Percentiles rank a stretch among this genome's conserved stretches.
These are phyloP conservation scores for Cryptococcus sp. DNA, from an alignment of 1,284 basidiomycete genomes.

Conservation along the genomic window DNA sequence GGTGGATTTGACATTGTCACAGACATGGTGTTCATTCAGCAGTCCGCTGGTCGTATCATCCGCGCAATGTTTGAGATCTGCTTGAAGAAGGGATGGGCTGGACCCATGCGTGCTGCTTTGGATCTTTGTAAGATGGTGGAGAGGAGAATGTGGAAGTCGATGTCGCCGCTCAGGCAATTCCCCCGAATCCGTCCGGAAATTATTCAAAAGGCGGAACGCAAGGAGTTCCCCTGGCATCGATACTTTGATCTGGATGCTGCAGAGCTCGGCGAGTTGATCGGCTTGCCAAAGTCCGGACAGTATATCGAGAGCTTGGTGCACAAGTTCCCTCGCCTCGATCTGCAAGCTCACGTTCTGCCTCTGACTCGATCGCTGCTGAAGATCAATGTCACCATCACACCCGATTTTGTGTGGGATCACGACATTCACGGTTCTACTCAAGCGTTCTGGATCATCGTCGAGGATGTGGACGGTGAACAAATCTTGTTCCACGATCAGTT, in stretches of 20 bases:
- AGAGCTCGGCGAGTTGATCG: conserved; percentile 91
- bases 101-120: conserved; percentile 85
- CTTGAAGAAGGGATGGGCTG: conserved; percentile 96
- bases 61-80: conserved; percentile 99
- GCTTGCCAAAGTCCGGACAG: conserved; percentile 86
- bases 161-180: conserved; percentile 97
- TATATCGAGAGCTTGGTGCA: conserved; percentile 94
- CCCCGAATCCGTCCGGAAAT: conserved; percentile 68
- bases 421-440: conserved; percentile 86
- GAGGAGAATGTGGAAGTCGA: conserved; percentile 92
- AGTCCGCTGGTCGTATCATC: conserved; percentile 88
- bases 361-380: conserved; percentile 85
- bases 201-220: conserved; percentile 89
- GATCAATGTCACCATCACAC: conserved; percentile 85
- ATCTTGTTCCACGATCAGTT: conserved; percentile 94
- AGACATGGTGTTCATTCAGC: conserved; percentile 96
- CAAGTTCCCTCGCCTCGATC: conserved; percentile 90
- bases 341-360: conserved; percentile 91
- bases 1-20: conserved; percentile 96
- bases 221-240: conserved; percentile 98
- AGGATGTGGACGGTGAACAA: conserved; percentile 95
- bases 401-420: conserved; percentile 97
- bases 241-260: conserved; percentile 89
- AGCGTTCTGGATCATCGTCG: conserved; percentile 88
- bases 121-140: conserved; percentile 98